These are phyloP conservation scores for Violaceomyces palustris DNA, from an alignment of 1,284 basidiomycete species.

Conservation along the genomic window DNA sequence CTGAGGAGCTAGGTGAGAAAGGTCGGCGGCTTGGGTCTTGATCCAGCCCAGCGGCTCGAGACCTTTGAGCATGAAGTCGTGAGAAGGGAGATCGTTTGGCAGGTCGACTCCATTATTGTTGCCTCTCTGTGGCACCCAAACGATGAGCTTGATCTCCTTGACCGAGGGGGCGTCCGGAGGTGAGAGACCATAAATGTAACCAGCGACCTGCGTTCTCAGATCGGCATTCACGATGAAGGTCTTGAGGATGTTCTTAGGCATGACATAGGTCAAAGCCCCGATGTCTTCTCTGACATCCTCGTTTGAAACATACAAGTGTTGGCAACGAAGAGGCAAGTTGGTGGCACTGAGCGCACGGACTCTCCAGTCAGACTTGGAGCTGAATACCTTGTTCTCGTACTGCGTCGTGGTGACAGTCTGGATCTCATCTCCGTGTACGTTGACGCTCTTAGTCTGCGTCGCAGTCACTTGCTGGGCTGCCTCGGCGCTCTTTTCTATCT, in stretches of 20 bases:
- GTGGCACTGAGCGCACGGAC: slow-evolving; percentile 93
- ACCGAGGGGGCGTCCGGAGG: slow-evolving; percentile 96
- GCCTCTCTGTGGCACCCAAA: slow-evolving; percentile 91
- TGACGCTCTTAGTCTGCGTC: slow-evolving; percentile 92
- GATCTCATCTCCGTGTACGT: slow-evolving; percentile 94
- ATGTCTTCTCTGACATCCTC: slow-evolving; percentile 98
- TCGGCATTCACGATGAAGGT: slow-evolving; percentile 92
- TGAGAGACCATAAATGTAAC: slow-evolving; percentile 84
- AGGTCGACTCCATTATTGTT: slow-evolving; percentile 89
- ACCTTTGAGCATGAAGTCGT: slow-evolving; percentile 89
- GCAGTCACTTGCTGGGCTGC: slow-evolving; percentile 93
- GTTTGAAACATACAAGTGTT: slow-evolving; percentile 98
- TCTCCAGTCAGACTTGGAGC: slow-evolving; percentile 98
- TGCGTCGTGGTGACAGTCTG: slow-evolving; percentile 94
- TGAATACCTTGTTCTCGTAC: slow-evolving; percentile 96
- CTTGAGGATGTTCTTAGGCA: slow-evolving; percentile 94
- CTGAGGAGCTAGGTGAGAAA: slow-evolving; percentile 67
- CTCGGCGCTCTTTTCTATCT: slow-evolving; percentile 86
- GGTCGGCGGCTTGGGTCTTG: slow-evolving; percentile 72
- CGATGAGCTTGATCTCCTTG: slow-evolving; percentile 96
- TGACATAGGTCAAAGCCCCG: slow-evolving; percentile 84
- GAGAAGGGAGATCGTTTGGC: slow-evolving; percentile 76
- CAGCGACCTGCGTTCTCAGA: slow-evolving; percentile 91
- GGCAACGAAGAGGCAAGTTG: slow-evolving; percentile 88
- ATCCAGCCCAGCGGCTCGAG: slow-evolving; percentile 96